Conservation (phyloP, 441 rosid species). For the Hypseocharis bilobata region DNA sequence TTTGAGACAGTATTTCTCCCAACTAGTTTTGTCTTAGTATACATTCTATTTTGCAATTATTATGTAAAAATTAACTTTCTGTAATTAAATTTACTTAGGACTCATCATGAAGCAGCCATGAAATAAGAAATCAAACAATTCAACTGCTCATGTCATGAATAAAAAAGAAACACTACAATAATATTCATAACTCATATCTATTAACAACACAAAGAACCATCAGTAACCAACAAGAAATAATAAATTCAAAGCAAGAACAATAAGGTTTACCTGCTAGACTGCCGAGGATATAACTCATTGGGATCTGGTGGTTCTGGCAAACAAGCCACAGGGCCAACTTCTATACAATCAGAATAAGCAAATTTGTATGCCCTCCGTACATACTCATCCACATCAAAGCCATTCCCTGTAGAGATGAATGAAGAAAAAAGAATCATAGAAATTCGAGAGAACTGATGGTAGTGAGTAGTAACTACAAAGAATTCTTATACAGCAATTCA, state of each 20-base stretch:
- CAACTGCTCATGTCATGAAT: neutral
- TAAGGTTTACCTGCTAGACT: conserved; percentile 67
- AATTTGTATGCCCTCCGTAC: conserved; percentile 93
- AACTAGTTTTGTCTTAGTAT: neutral
- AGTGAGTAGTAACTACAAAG: conserved; percentile 13
- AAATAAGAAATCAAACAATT: neutral
- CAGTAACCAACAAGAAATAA: conserved; percentile 5
- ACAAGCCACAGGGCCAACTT: conserved; percentile 86
- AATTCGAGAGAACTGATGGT: conserved; percentile 13
- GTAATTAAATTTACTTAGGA: neutral
- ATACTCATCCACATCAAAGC: conserved; percentile 97
- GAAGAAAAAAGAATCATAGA: conserved; percentile 18
- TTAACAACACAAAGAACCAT: conserved; percentile 3
- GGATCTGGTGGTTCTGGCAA: conserved; percentile 96
- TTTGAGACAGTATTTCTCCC: neutral
- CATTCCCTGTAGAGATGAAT: conserved; percentile 58
- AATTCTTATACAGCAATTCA: no score
- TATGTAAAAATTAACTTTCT: neutral
- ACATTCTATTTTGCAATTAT: neutral
- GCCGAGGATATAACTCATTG: conserved; percentile 85
- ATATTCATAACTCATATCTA: neutral
- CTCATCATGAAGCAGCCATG: neutral
- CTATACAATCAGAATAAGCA: conserved; percentile 96
- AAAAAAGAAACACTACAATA: neutral
- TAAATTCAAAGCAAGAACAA: conserved; percentile 17